Evolutionary conservation across 352 stramenopile species (phyloP), one percentile per base, ranked within the genome.

Genomic region (Peronosclerospora sorghi): DNA sequence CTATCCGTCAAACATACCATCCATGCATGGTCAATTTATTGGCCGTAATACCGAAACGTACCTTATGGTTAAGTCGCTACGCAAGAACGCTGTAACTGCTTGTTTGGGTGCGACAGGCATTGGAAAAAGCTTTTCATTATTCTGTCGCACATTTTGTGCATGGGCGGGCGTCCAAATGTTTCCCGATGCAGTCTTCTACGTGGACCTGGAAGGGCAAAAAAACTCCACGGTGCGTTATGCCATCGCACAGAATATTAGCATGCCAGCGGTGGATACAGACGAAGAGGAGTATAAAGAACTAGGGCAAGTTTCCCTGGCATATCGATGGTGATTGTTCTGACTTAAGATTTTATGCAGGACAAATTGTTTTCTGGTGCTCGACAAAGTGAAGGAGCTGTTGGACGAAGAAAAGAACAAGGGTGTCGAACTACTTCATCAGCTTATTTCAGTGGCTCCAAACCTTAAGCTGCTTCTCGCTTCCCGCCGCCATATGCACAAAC

Each of bases 21-120:
- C 70, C 10, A 87, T 90, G 74, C 73, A 86, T 44, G 75, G 73
- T 6, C 76, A 87, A 62, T 90, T 90, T 51, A 82, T 90, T 32
- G 77, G 77, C 1, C 73, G 77, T 23, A 83, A 86, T 39, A 74
- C 71, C 7, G 77, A 90, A 54, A 87, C 73, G 14, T 90, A 86
- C 36, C 32, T 83, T 23, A 68, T 90, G 51, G 73, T 90, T 26
- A 79, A 78, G 18, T 84, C 77, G 8, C 36, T 90, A n/a, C 54
- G 55, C 9, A 59, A 82, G n/a, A 85, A 83, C 45, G 64, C 76
- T 0, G 77, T 87, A 35, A 87, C 77, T 10, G 71, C 68, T 9
- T 90, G 77, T 30, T 54, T 85, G 4, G 77, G 77, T 4, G 77
- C 74, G 1, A 74, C 77, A 30, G 77, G 77, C 8, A 90, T 90